Evolutionary conservation across 2,329 filamentous ascomycete genomes (phyloP).

Genomic region (Samsoniella hepiali): DNA sequence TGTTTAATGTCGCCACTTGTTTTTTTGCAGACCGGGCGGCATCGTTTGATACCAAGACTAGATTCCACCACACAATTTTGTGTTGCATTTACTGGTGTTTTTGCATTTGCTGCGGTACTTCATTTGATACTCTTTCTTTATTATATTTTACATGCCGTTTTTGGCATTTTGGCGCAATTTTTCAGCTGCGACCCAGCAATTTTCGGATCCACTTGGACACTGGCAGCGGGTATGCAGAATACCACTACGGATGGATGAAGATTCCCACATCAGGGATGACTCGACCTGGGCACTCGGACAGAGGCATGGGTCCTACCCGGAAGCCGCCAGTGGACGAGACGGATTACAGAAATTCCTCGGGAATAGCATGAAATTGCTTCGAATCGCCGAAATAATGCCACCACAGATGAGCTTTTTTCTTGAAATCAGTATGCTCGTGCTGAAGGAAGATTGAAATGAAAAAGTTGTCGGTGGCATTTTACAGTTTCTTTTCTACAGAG

Average conservation of each 20-base stretch:
- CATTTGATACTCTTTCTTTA: slow-evolving; percentile 9
- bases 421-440: neutral
- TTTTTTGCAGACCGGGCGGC: slow-evolving; percentile 15
- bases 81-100: slow-evolving; percentile 21
- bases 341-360: neutral
- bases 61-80: slow-evolving; percentile 16
- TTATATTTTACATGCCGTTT: slow-evolving; percentile 8
- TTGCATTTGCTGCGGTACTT: slow-evolving; percentile 22
- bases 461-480: neutral
- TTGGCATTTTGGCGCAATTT: slow-evolving; percentile 16
- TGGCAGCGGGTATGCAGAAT: neutral
- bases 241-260: neutral
- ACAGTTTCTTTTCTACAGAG: neutral
- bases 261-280: neutral
- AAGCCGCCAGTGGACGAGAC: neutral
- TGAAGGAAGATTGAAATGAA: neutral
- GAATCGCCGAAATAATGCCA: neutral
- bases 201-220: neutral
- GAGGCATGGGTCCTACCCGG: neutral
- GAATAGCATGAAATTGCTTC: neutral
- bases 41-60: slow-evolving; percentile 20
- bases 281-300: neutral
- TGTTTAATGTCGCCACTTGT: slow-evolving; percentile 7
- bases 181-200: neutral
- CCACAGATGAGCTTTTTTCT: neutral